Base-by-base conservation (phyloP, 2,329 filamentous ascomycete species). In the Colletotrichum nymphaeae region DNA sequence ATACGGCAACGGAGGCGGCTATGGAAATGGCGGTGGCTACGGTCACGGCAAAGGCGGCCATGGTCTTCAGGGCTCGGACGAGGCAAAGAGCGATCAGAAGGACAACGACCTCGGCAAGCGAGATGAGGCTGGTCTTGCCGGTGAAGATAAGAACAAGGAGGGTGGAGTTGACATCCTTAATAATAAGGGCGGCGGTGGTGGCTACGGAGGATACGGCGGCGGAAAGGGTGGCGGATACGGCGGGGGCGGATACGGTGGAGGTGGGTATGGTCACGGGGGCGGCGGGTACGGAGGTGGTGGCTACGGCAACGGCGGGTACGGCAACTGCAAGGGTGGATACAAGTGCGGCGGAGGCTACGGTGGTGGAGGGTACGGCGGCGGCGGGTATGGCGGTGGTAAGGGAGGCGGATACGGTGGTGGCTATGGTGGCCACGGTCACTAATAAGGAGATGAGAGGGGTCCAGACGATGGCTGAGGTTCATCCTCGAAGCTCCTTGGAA, bases 51-150 rank as follows among this genome's bases (percentile, higher is more conserved):
- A 49, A 35, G 53, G 42, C 22, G 42, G 56, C 7, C 63, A 49
- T 26, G 67, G 22, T 3, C 30, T 46, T 24, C 60, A 53, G 5
- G 14, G 16, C 46, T 22, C 42, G 12, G 11, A 35, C 19, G n/a
- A 30, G 8, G 14, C n/a, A 26, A 56, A 22, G 30, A 28, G 12
- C 42, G 63, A 28, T n/a, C 19, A 52, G 19, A 53, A 32, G 4
- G 60, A 63, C 11, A 30, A 56, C 3, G 63, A 42, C 3, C 63
- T 65, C 63, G 22, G 24, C 30, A 65, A 65, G n/a, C 63, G 63
- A 22, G 42, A 49, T n/a, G 42, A 22, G 19, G 42, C 42, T 1
- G 42, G 42, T 22, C 42, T 49, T n/a, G 19, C 42, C 42, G 42
- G 42, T n/a, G 42, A 49, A n/a, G 42, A 49, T 2, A 49, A 49